Evolutionary conservation across 116 monocot genomes (phyloP).

Genomic region (Thalassia testudinum): DNA sequence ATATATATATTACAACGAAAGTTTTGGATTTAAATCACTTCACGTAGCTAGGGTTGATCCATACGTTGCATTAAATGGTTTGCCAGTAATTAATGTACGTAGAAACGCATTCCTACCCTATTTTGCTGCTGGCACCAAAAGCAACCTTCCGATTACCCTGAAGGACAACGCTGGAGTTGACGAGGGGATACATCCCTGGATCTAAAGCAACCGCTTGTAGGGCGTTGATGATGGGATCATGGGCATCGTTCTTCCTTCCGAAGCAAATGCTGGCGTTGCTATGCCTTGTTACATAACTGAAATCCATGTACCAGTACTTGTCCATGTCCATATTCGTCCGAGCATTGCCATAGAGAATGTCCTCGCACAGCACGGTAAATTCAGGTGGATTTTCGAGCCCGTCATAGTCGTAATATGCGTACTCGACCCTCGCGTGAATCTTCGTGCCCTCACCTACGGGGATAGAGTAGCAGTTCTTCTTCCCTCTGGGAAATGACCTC

Average conservation of each 20-base stretch:
- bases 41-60: too few relatives aligned
- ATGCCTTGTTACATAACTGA: slow-evolving; percentile 1
- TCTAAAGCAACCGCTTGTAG: too few relatives aligned
- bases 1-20: too few relatives aligned
- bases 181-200: too few relatives aligned
- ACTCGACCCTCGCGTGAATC: slow-evolving; percentile 15
- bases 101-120: too few relatives aligned
- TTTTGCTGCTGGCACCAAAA: too few relatives aligned
- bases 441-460: neutral
- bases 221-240: slow-evolving; percentile 19
- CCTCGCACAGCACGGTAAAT: slow-evolving; percentile 19
- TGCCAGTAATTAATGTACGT: too few relatives aligned
- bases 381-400: slow-evolving; percentile 13
- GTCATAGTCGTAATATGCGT: slow-evolving; percentile 13
- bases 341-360: slow-evolving; percentile 4
- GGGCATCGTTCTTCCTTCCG: slow-evolving; percentile 3
- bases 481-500: neutral
- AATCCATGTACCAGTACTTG: neutral
- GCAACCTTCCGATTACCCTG: too few relatives aligned
- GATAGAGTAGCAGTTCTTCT: slow-evolving; percentile 6
- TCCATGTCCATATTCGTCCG: neutral
- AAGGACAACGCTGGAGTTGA: too few relatives aligned
- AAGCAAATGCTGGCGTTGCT: slow-evolving; percentile 16
- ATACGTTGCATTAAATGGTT: too few relatives aligned
- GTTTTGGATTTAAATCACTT: too few relatives aligned